These are phyloP conservation scores for Botryobasidium botryosum DNA, from an alignment of 768 basidiomycete species.

Conservation along the genomic window DNA sequence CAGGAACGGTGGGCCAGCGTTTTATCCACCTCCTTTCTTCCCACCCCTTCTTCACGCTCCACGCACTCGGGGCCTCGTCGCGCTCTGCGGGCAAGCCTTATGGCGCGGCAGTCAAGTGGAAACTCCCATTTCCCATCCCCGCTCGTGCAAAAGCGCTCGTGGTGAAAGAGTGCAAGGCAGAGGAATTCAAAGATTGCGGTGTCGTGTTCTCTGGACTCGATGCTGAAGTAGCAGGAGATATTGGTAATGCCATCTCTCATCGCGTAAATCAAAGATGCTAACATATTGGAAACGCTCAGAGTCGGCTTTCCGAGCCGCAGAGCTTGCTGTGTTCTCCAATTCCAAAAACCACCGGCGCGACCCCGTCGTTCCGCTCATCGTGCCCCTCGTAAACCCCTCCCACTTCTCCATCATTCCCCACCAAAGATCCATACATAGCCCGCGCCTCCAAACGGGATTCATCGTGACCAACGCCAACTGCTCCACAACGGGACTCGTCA, in stretches of 20 bases:
- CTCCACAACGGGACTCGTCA: slow-evolving; percentile 82
- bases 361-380: slow-evolving; percentile 83
- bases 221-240: slow-evolving; percentile 84
- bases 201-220: slow-evolving; percentile 95
- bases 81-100: slow-evolving; percentile 79
- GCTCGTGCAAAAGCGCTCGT: slow-evolving; percentile 38
- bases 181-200: slow-evolving; percentile 61
- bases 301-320: slow-evolving; percentile 65
- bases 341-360: slow-evolving; percentile 93
- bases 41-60: slow-evolving; percentile 83
- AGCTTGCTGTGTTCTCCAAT: slow-evolving; percentile 89
- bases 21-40: slow-evolving; percentile 75
- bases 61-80: slow-evolving; percentile 75
- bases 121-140: slow-evolving; percentile 68
- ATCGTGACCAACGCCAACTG: slow-evolving; percentile 99
- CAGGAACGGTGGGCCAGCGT: slow-evolving; percentile 89
- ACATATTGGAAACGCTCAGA: slow-evolving; percentile 32
- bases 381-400: slow-evolving; percentile 82
- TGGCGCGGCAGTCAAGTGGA: slow-evolving; percentile 62
- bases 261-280: background rate
- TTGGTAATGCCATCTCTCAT: slow-evolving; percentile 39
- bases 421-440: slow-evolving; percentile 54
- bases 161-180: slow-evolving; percentile 61
- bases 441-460: slow-evolving; percentile 62
- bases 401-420: slow-evolving; percentile 75